Conservation (phyloP, 208 protist genomes). For the Crithidia brevicula region DNA sequence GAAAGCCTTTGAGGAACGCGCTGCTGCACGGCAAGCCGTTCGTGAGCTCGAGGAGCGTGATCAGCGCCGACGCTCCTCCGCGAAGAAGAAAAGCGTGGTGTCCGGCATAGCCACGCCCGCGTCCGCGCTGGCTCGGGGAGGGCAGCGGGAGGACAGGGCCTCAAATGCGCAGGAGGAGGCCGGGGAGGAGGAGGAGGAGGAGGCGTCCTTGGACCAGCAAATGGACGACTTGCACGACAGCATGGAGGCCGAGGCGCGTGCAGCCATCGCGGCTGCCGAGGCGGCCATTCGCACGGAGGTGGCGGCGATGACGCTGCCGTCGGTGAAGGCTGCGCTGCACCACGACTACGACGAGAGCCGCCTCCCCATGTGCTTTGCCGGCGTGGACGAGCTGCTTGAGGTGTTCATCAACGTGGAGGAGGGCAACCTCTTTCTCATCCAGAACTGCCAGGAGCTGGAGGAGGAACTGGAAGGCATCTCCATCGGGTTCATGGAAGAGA, state of each 20-base stretch:
- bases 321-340: slow-evolving; percentile 63
- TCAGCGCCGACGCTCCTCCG: slow-evolving; percentile 1
- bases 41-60: background rate
- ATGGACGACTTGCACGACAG: slow-evolving; percentile 54
- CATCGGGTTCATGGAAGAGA: slow-evolving; percentile 81
- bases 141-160: background rate
- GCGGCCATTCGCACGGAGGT: slow-evolving; percentile 58
- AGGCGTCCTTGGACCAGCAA: slow-evolving; percentile 58
- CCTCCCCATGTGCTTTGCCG: slow-evolving; percentile 92
- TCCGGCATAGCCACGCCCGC: background rate
- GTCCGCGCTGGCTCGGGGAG: no score
- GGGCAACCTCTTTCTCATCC: slow-evolving; percentile 96
- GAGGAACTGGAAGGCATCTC: slow-evolving; percentile 94
- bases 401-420: slow-evolving; percentile 97
- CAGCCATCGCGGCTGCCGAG: slow-evolving; percentile 37
- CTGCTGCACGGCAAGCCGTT: slow-evolving; percentile 9
- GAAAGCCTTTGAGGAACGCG: slow-evolving; percentile 14
- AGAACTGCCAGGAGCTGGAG: slow-evolving; percentile 95
- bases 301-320: slow-evolving; percentile 50
- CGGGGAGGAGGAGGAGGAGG: slow-evolving; percentile 29
- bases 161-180: slow-evolving; percentile 17
- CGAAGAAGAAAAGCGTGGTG: background rate
- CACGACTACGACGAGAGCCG: slow-evolving; percentile 70
- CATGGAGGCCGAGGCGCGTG: slow-evolving; percentile 61
- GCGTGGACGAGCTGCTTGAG: slow-evolving; percentile 93